These are phyloP conservation scores for Phragmites australis DNA, from an alignment of 176 grass and related monocot species.

Conservation along the genomic window DNA sequence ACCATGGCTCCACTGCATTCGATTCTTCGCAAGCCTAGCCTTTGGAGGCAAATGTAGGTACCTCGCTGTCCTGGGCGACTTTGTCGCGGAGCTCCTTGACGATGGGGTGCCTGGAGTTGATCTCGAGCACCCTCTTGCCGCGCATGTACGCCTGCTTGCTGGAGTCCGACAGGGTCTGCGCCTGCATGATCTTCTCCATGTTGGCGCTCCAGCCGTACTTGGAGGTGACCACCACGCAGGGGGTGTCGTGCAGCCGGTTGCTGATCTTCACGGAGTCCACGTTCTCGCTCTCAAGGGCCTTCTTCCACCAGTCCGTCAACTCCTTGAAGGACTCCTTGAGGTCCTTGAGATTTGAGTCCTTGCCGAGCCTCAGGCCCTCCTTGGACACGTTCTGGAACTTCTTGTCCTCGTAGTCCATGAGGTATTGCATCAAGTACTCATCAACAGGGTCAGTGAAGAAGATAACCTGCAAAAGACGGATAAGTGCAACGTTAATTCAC, in stretches of 20 bases:
- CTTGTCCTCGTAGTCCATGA: slow-evolving; percentile 99
- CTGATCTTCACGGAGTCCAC: slow-evolving; percentile 96
- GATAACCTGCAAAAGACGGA: slow-evolving; percentile 60
- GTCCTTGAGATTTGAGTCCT: slow-evolving; percentile 94
- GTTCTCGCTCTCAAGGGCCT: slow-evolving; percentile 67
- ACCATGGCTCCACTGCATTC: not conserved
- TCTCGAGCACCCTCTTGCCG: slow-evolving; percentile 88
- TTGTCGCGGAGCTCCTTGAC: slow-evolving; percentile 95
- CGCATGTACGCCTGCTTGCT: slow-evolving; percentile 96
- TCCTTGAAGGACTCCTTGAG: slow-evolving; percentile 98
- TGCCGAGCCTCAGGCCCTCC: slow-evolving; percentile 87
- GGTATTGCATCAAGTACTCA: slow-evolving; percentile 98
- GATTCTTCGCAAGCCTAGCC: not conserved
- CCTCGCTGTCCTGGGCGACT: slow-evolving; percentile 78
- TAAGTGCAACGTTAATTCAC: not conserved
- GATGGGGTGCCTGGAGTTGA: slow-evolving; percentile 92
- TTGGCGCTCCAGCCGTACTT: slow-evolving; percentile 94
- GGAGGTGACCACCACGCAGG: slow-evolving; percentile 82
- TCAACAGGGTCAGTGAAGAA: slow-evolving; percentile 95
- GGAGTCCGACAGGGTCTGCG: slow-evolving; percentile 74
- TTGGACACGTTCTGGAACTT: slow-evolving; percentile 99
- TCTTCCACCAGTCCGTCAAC: slow-evolving; percentile 93
- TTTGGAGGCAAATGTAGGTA: not conserved
- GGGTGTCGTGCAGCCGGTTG: slow-evolving; percentile 78
- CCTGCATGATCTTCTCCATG: slow-evolving; percentile 99